phyloP scores from a whole-genome alignment of 306 rosid genomes.

The Cucurbita argyrosperma region DNA sequence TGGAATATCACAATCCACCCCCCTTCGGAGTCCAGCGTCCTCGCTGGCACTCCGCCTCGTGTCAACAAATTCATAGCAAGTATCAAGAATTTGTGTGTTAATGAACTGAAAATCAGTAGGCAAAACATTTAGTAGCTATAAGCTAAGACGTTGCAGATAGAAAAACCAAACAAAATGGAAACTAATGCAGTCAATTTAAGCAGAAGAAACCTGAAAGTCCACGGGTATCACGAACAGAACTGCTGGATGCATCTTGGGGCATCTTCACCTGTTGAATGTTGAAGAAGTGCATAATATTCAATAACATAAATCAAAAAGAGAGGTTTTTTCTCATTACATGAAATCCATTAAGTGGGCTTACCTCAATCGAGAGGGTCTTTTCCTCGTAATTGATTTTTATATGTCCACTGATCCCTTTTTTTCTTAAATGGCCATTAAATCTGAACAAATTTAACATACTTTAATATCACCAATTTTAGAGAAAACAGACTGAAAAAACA shows the following conservation, averaged over 20 bases:
- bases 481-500: conserved; percentile 1
- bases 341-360: conserved; percentile 11
- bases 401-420: conserved; percentile 77
- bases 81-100: neutral
- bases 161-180: neutral
- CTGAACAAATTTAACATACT: conserved; percentile 15
- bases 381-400: conserved; percentile 53
- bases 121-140: neutral
- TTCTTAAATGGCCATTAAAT: conserved; percentile 64
- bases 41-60: no score
- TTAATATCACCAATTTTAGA: neutral
- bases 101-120: neutral
- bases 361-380: conserved; percentile 71
- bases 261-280: conserved; percentile 56
- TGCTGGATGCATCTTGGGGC: conserved; percentile 91
- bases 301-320: neutral
- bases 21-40: no score
- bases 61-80: neutral
- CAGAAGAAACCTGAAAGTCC: conserved; percentile 71
- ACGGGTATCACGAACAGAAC: conserved; percentile 58
- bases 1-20: no score
- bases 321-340: neutral
- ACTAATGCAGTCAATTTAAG: neutral
- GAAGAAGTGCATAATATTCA: conserved; percentile 3
- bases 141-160: neutral